phyloP scores from a whole-genome alignment of 345 rosid genomes.

The Ceriops decandra region DNA sequence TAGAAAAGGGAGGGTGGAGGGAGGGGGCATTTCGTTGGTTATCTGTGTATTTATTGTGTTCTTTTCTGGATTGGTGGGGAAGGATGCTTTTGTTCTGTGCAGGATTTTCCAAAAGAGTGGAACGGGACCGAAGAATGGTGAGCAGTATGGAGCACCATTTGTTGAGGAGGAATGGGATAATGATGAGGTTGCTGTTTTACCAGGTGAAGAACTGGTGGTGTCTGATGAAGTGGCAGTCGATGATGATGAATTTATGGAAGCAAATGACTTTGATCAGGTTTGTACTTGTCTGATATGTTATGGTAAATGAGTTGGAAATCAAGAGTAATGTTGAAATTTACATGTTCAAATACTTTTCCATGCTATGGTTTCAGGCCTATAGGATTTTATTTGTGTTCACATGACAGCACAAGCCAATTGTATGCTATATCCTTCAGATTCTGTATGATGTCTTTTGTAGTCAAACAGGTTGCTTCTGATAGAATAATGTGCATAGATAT shows the following conservation, averaged over 20 bases:
- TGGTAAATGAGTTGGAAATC: background rate
- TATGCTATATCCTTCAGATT: too few species aligned
- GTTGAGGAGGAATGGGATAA: constrained; percentile 95
- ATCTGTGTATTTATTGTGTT: background rate
- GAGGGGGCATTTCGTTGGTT: background rate
- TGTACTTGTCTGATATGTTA: constrained; percentile 3
- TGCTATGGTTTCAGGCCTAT: too few species aligned
- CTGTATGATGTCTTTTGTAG: background rate
- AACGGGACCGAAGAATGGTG: constrained; percentile 94
- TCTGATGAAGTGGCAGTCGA: constrained; percentile 36
- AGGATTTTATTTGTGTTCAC: too few species aligned
- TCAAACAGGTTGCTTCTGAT: background rate
- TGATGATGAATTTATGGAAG: constrained; percentile 47
- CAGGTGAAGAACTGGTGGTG: constrained; percentile 41
- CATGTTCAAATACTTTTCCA: too few species aligned
- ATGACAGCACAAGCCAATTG: too few species aligned
- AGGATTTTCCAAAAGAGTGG: constrained; percentile 96
- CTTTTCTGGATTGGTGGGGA: constrained; percentile 18
- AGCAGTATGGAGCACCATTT: constrained; percentile 94
- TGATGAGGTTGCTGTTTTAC: constrained; percentile 46
- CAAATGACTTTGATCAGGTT: constrained; percentile 66
- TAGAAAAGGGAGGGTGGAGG: too few species aligned
- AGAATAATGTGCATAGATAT: background rate
- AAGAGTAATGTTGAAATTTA: too few species aligned
- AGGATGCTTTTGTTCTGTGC: constrained; percentile 87